These are phyloP conservation scores for Wickerhamiella qilinensis DNA, from an alignment of 805 yeast genomes.

Conservation along the genomic window DNA sequence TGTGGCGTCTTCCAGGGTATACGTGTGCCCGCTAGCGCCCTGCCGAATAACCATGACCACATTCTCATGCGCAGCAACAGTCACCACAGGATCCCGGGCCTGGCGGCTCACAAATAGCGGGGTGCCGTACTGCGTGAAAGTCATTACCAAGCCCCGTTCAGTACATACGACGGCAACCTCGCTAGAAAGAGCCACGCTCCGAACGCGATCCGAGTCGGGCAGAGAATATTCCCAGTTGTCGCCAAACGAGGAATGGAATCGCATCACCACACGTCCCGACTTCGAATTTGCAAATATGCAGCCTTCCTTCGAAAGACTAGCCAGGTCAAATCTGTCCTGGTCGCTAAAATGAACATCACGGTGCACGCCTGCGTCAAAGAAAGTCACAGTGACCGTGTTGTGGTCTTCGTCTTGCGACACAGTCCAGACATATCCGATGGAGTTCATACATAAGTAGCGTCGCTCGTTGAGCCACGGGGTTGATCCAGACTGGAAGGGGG, in stretches of 20 bases:
- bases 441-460: conserved; percentile 66
- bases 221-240: conserved; percentile 49
- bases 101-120: conserved; percentile 42
- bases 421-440: conserved; percentile 68
- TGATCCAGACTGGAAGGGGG: conserved; percentile 71
- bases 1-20: conserved; percentile 32
- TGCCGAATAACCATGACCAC: conserved; percentile 38
- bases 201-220: conserved; percentile 39
- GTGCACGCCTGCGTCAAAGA: conserved; percentile 61
- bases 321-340: conserved; percentile 50
- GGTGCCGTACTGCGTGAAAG: conserved; percentile 57
- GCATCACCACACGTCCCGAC: conserved; percentile 33
- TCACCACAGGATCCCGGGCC: conserved; percentile 55
- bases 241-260: conserved; percentile 48
- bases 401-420: conserved; percentile 42
- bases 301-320: conserved; percentile 55
- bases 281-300: conserved; percentile 39
- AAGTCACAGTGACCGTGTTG: conserved; percentile 68
- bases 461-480: conserved; percentile 67
- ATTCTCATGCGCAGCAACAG: conserved; percentile 47
- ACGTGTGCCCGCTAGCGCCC: conserved; percentile 25
- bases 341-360: conserved; percentile 81
- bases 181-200: conserved; percentile 51
- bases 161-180: conserved; percentile 54
- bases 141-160: conserved; percentile 55